phyloP scores from a whole-genome alignment of 768 basidiomycete species.

The Mrakia blollopis region DNA sequence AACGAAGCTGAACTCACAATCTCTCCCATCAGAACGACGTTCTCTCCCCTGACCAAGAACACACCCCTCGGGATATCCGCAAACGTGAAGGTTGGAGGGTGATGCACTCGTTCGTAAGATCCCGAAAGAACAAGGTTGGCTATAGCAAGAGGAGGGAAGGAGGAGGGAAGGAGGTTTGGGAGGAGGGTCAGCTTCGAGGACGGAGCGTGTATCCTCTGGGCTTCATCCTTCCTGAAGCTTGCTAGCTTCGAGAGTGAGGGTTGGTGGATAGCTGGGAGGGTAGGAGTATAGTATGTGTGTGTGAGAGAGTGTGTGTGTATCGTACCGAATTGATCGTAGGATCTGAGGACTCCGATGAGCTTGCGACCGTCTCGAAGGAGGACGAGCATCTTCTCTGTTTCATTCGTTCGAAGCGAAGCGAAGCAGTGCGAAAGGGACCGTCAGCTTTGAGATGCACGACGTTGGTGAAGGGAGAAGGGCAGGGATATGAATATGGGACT shows the following conservation, averaged over 20 bases:
- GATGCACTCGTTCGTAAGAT: slow-evolving; percentile 90
- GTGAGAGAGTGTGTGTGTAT: neutral
- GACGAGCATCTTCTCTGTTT: slow-evolving; percentile 93
- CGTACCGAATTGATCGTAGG: slow-evolving; percentile 98
- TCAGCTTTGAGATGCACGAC: neutral
- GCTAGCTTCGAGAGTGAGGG: neutral
- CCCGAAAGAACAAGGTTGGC: slow-evolving; percentile 97
- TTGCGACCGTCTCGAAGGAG: slow-evolving; percentile 94
- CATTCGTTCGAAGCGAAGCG: too few relatives aligned
- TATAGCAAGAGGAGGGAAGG: slow-evolving; percentile 42
- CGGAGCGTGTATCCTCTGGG: neutral
- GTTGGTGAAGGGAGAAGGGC: neutral
- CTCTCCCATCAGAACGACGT: slow-evolving; percentile 94
- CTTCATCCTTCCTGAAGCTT: neutral
- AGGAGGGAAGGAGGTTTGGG: neutral
- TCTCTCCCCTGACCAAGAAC: slow-evolving; percentile 94
- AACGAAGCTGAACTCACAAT: slow-evolving; percentile 60
- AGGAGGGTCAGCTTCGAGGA: slow-evolving; percentile 5
- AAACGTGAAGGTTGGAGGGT: slow-evolving; percentile 62
- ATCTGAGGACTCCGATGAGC: slow-evolving; percentile 88
- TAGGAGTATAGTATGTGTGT: neutral
- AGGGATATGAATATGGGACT: slow-evolving; percentile 50
- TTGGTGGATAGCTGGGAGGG: neutral
- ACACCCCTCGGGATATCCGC: slow-evolving; percentile 85
- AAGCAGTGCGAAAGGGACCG: too few relatives aligned